Evolutionary conservation across 257 asterid genomes (phyloP).

Genomic region (Buddleja alternifolia): DNA sequence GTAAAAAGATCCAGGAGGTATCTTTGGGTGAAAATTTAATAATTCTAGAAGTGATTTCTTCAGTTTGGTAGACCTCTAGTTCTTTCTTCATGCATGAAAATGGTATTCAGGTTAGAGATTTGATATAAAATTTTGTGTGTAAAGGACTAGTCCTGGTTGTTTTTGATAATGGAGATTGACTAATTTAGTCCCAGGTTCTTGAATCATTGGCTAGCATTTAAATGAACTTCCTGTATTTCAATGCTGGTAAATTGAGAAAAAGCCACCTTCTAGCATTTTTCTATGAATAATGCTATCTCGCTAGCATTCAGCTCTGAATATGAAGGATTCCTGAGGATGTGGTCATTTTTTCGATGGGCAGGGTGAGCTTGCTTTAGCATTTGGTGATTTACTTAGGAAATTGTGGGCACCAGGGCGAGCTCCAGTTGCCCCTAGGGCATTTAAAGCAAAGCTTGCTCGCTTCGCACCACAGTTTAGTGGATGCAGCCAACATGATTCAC

Average conservation of each 20-base stretch:
- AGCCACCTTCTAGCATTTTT: constrained; percentile 5
- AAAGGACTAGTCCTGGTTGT: constrained; percentile 9
- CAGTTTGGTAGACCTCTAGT: constrained; percentile 23
- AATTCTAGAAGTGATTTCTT: constrained; percentile 8
- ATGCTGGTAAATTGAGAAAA: constrained; percentile 12
- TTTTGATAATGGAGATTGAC: constrained; percentile 6
- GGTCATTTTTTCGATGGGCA: constrained; percentile 35
- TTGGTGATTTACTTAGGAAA: constrained; percentile 94
- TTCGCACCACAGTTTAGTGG: constrained; percentile 99
- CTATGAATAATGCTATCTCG: constrained; percentile 13
- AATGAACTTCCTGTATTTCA: constrained; percentile 17
- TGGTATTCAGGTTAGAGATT: constrained; percentile 1
- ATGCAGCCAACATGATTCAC: constrained; percentile 98
- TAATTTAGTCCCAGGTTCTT: constrained; percentile 12
- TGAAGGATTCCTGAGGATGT: constrained; percentile 24
- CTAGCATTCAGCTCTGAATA: constrained; percentile 20
- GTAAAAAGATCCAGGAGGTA: neutral
- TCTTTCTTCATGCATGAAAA: constrained; percentile 17
- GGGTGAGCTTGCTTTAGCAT: constrained; percentile 99
- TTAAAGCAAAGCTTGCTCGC: constrained; percentile 91
- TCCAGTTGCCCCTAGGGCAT: constrained; percentile 92
- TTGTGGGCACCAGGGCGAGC: constrained; percentile 97
- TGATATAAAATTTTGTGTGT: constrained; percentile 4
- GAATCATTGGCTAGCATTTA: constrained; percentile 17
- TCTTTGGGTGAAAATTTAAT: constrained; percentile 5